These are phyloP conservation scores for Blastocrithidia nonstop DNA, from an alignment of 208 protist species.

Conservation along the genomic window DNA sequence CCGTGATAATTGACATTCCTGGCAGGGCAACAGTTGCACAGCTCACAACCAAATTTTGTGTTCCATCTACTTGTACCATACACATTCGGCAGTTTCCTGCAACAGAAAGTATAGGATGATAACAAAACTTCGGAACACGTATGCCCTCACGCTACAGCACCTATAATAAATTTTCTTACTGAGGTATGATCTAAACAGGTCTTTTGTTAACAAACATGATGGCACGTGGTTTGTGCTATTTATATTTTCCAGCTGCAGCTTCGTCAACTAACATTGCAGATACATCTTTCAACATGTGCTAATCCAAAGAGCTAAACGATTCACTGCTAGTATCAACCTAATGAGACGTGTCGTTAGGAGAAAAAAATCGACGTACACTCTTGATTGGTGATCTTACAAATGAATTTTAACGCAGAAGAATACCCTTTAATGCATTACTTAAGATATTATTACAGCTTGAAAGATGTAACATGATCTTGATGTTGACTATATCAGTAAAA, in stretches of 20 bases:
- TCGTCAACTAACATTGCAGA: conserved; percentile 31
- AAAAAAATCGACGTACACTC: conserved; percentile 28
- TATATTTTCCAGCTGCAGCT: conserved; percentile 71
- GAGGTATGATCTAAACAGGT: conserved; percentile 81
- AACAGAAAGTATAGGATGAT: conserved; percentile 87
- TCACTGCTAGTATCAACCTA: conserved; percentile 43
- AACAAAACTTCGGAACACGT: conserved; percentile 85
- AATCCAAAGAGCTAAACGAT: conserved; percentile 14
- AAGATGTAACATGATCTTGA: no score
- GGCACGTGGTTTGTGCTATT: conserved; percentile 67
- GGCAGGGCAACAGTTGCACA: conserved; percentile 91
- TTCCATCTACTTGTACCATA: conserved; percentile 92
- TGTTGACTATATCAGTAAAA: no score
- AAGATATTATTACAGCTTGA: no score
- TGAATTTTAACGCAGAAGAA: no score
- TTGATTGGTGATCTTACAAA: conserved; percentile 5
- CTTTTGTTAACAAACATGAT: conserved; percentile 88
- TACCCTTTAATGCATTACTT: no score
- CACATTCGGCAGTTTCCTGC: conserved; percentile 97
- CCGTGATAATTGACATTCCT: conserved; percentile 93
- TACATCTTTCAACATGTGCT: conserved; percentile 21
- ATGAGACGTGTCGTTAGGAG: conserved; percentile 51
- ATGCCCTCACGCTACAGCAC: conserved; percentile 84
- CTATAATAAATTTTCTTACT: conserved; percentile 84
- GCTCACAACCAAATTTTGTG: conserved; percentile 90